Conservation (phyloP, 2,329 filamentous ascomycete species). For the Mycosphaerella sp. region DNA sequence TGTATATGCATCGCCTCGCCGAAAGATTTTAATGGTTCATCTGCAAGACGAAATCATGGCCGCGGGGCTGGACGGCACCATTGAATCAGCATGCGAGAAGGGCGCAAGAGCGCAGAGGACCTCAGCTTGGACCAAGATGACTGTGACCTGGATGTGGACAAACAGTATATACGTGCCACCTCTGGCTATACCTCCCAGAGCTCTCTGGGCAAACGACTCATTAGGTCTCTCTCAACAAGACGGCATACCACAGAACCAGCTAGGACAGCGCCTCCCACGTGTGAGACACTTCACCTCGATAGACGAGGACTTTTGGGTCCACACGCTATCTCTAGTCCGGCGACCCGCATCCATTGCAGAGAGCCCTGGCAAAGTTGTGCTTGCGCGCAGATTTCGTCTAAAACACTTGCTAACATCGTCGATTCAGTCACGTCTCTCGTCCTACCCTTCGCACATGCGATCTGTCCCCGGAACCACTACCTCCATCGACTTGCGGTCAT, state of each 20-base stretch:
- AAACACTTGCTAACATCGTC: slow-evolving; percentile 6
- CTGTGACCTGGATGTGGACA: slow-evolving; percentile 7
- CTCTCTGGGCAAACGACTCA: neutral
- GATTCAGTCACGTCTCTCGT: slow-evolving; percentile 62
- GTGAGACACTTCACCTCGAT: neutral
- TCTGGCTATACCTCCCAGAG: slow-evolving; percentile 3
- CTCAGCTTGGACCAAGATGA: slow-evolving; percentile 7
- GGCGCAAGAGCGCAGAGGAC: slow-evolving; percentile 4
- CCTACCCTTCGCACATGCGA: slow-evolving; percentile 72
- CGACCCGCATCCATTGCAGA: neutral
- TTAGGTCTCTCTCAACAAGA: neutral
- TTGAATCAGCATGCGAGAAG: slow-evolving; percentile 6
- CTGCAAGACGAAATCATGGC: slow-evolving; percentile 14
- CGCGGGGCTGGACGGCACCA: slow-evolving; percentile 8
- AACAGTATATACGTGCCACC: slow-evolving; percentile 6
- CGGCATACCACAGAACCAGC: neutral
- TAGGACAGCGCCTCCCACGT: neutral
- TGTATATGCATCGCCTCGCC: slow-evolving; percentile 7
- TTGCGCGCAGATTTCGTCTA: slow-evolving; percentile 8
- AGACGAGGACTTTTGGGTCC: neutral
- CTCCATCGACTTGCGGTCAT: slow-evolving; percentile 81
- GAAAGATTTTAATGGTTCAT: slow-evolving; percentile 13
- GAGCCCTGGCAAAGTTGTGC: neutral
- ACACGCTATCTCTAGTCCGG: neutral
- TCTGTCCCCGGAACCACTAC: slow-evolving; percentile 79